Evolutionary conservation across 2,329 filamentous ascomycete genomes (phyloP).

Genomic region (Pezicula radicicola): DNA sequence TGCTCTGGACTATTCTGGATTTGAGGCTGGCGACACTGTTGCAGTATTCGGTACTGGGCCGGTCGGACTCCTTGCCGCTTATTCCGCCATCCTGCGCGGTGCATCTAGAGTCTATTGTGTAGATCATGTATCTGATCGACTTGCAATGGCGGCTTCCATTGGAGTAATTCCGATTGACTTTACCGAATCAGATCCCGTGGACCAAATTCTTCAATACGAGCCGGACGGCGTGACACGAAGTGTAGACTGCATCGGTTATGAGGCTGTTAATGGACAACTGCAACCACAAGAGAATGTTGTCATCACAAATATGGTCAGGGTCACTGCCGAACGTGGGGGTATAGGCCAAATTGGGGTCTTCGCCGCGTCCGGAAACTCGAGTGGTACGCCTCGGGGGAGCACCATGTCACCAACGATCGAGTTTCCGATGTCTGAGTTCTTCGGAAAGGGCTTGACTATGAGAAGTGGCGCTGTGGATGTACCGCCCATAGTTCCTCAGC

Average conservation of each 20-base stretch:
- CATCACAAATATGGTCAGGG: conserved; percentile 16
- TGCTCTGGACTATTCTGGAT: conserved; percentile 19
- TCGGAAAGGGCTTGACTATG: no score
- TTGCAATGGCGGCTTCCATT: conserved; percentile 25
- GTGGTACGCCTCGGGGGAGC: no score
- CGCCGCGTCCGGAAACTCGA: no score
- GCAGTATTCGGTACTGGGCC: conserved; percentile 32
- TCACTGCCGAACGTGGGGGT: conserved; percentile 6
- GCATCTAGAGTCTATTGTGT: conserved; percentile 29
- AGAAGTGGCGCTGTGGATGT: no score
- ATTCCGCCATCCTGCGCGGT: conserved; percentile 30
- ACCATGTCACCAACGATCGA: no score
- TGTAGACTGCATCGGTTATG: conserved; percentile 23
- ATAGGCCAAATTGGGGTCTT: no score
- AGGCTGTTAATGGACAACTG: conserved; percentile 17
- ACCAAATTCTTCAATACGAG: conserved; percentile 25
- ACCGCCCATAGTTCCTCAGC: no score
- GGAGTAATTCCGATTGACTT: conserved; percentile 34
- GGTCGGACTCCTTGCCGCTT: conserved; percentile 29
- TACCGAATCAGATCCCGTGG: conserved; percentile 20
- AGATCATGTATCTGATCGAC: conserved; percentile 24
- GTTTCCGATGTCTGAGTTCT: no score
- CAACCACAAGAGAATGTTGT: conserved; percentile 16
- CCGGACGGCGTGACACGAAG: conserved; percentile 19
- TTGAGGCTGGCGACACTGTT: conserved; percentile 25